Evolutionary conservation across 495 filamentous ascomycete species (phyloP), one percentile per base, ranked within the genome.

Genomic region (Annulohypoxylon nitens): DNA sequence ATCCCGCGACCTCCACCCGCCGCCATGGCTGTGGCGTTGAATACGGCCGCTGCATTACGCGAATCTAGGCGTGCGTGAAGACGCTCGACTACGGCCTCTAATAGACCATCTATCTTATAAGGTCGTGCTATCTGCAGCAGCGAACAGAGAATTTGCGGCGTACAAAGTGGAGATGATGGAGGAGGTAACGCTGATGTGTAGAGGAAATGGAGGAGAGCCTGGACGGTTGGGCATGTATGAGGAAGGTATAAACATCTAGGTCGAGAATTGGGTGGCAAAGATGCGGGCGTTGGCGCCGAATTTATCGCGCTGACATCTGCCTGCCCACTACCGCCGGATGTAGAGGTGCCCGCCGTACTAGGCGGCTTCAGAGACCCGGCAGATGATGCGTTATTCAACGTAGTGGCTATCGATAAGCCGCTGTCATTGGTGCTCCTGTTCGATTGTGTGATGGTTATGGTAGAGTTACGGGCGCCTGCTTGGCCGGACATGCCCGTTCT

Each of bases 1-100:
- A 86, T 92, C 61, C 91, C 92, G 1, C 93, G 86, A 1, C 97
- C 96, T 26, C 95, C 94, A 0, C 97, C 96, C 7, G 97, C 97
- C 2, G 95, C 97, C 96, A 98, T 98, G 54, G 96, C 96, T 0
- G 95, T 94, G 0, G 97, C 96, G 72, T 99, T 99, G 87, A 98
- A 99, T 12, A 98, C 93, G 14, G 97, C 96, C 0, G 96, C 97
- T 0, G 96, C 95, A 76, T 98, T 99, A 55, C 94, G 87, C 11
- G 91, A 93, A 75, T 99, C 97, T 2, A 99, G 90, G 7, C 95
- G 88, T 62, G 92, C 89, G 77, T 99, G 96, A 5, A 99, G 89
- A 18, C 95, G 91, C 78, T 97, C 93, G 11, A 98, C 93, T 5
- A 93, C 91, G 1, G 93, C 93, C 81, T 98, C 96, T 0, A 98